Evolutionary conservation across 73 alveolate genomes (phyloP).

Genomic region (Symbiodinium pilosum): DNA sequence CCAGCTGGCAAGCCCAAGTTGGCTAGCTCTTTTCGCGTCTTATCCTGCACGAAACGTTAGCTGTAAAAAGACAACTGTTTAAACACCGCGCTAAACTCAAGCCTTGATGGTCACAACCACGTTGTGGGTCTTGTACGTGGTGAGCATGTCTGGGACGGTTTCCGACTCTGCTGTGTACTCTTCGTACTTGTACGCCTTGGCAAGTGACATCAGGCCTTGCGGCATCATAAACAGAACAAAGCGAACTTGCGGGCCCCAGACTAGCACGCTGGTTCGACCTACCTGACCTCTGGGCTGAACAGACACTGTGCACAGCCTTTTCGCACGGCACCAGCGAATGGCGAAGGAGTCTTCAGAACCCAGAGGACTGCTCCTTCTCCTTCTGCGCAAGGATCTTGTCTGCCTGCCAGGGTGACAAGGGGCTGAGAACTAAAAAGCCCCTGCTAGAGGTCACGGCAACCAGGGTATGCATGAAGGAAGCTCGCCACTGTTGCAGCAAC

Average conservation of each 20-base stretch:
- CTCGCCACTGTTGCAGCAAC: too few species aligned
- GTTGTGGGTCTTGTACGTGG: conserved; percentile 66
- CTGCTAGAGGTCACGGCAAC: too few species aligned
- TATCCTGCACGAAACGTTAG: conserved; percentile 2
- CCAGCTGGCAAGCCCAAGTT: conserved; percentile 48
- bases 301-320: too few species aligned
- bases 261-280: too few species aligned
- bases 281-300: too few species aligned
- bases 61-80: neutral
- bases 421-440: neutral
- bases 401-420: conserved; percentile 40
- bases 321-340: too few species aligned
- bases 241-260: too few species aligned
- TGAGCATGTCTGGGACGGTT: conserved; percentile 38
- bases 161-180: conserved; percentile 66
- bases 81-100: neutral
- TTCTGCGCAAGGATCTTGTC: conserved; percentile 46
- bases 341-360: too few species aligned
- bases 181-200: conserved; percentile 60
- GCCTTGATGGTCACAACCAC: conserved; percentile 46
- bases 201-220: too few species aligned
- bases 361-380: conserved; percentile 27
- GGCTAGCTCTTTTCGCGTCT: conserved; percentile 34
- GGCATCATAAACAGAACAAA: too few species aligned
- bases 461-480: too few species aligned